Evolutionary conservation across 768 basidiomycete species (phyloP).

Genomic region (Calocybe cyanea): DNA sequence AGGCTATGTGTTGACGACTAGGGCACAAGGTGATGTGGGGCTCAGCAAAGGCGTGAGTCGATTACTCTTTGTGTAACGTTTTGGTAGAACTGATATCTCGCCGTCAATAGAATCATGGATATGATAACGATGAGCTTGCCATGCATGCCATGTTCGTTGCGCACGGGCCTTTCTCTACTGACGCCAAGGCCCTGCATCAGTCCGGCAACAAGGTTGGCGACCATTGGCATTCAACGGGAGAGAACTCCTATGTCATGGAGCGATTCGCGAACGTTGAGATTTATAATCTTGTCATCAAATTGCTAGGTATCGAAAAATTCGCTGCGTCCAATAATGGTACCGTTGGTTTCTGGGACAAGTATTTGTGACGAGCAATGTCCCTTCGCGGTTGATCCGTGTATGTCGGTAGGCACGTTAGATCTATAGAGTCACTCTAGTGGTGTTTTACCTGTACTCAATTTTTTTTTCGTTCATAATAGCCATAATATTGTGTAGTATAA

Average conservation of each 20-base stretch:
- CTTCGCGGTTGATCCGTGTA: not conserved
- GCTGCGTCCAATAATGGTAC: conserved; percentile 76
- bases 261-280: conserved; percentile 85
- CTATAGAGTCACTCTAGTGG: not conserved
- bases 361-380: conserved; percentile 38
- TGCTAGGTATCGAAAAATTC: conserved; percentile 58
- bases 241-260: conserved; percentile 70
- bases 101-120: conserved; percentile 73
- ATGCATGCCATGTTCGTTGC: conserved; percentile 94
- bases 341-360: conserved; percentile 77
- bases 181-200: conserved; percentile 57
- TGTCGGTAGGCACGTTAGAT: not conserved
- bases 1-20: conserved; percentile 75
- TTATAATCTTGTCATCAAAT: conserved; percentile 75
- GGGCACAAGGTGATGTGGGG: conserved; percentile 52
- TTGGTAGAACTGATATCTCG: not conserved
- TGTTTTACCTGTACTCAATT: not conserved
- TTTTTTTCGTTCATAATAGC: conserved; percentile 6
- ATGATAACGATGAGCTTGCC: conserved; percentile 70
- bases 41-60: conserved; percentile 77
- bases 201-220: conserved; percentile 31
- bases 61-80: not conserved
- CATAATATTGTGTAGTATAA: conserved; percentile 8
- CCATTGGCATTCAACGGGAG: conserved; percentile 60
- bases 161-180: conserved; percentile 81